Percentiles rank a stretch among this genome's conserved stretches.
Evolutionary conservation across 257 asterid species (phyloP).

Genomic region (Salvia miltiorrhiza): DNA sequence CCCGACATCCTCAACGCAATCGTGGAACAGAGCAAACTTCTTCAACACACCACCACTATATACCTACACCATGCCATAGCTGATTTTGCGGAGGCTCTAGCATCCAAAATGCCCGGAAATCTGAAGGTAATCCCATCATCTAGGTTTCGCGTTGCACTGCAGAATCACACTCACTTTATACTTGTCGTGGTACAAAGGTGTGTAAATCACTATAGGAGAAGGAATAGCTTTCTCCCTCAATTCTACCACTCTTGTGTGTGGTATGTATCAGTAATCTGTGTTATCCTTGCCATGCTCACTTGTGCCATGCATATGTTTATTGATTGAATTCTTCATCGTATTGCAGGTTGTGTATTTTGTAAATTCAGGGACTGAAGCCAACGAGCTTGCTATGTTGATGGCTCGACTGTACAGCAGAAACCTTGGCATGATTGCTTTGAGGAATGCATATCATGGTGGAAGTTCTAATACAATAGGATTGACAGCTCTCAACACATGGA

Average conservation of each 20-base stretch:
- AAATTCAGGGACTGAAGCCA: constrained; percentile 96
- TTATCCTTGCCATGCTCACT: background rate
- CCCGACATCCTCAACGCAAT: constrained; percentile 70
- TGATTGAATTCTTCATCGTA: too few species aligned
- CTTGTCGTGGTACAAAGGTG: background rate
- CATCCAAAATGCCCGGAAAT: constrained; percentile 94
- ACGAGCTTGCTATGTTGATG: constrained; percentile 91
- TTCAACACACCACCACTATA: constrained; percentile 90
- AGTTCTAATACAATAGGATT: constrained; percentile 83
- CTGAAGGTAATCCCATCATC: constrained; percentile 47
- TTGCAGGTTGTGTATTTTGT: constrained; percentile 89
- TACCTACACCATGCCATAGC: constrained; percentile 88
- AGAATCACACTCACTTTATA: background rate
- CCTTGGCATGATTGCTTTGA: constrained; percentile 81
- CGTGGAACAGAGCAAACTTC: constrained; percentile 84
- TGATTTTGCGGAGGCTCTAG: constrained; percentile 88
- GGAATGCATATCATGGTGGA: constrained; percentile 98
- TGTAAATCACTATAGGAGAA: background rate
- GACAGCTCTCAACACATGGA: constrained; percentile 90
- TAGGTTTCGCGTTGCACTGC: background rate
- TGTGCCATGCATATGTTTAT: background rate
- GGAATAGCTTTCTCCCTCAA: background rate
- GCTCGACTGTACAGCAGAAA: constrained; percentile 83
- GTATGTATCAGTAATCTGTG: background rate
- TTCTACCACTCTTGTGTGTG: background rate